Evolutionary conservation across 2,329 filamentous ascomycete species (phyloP), one percentile per base, ranked within the genome.

Genomic region (Raffaelea albimanens): DNA sequence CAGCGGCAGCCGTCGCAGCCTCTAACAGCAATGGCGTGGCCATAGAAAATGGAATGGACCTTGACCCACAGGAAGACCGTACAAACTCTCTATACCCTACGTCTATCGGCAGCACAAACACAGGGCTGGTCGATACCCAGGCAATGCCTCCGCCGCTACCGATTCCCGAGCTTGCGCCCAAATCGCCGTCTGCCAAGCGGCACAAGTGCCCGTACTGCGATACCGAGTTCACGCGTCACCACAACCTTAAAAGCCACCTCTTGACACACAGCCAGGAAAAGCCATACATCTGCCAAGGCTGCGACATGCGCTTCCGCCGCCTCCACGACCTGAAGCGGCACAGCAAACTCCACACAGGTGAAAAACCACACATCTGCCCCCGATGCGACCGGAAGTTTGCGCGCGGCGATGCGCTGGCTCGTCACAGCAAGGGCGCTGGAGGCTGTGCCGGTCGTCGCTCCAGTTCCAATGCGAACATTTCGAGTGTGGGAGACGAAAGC

Each of bases 231-330:
- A 98, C 93, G 23, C 81, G 93, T 40, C 93, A 97, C 62, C 93
- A 97, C 63, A 97, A 98, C 59, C 77, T 97, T 23, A 98, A 97
- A 69, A 96, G 89, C 57, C 93, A 98, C 68, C 76, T 98, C 49
- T 78, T 98, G 61, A 97, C 93, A 1, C 93, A 97, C 65, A 96
- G 90, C 59, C 91, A 98, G 71, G 93, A 98, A 65, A 98, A 98
- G 67, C 93, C 93, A 0, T 98, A 93, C 61, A 80, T 93, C 23
- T 98, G 93, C 62, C 83, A 87, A 52, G 88, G 87, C n/a, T 98
- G 93, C 63, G 80, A 91, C 57, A 87, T 93, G 64, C 82, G 91
- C 45, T 98, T 98, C 66, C 80, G 93, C 47, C 82, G 93, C 53
- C 73, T 97, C 45, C 93, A 98, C 62, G 93, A 98, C 60, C 68